Base-by-base conservation (phyloP, 805 yeast genomes). In the Monosporozyma siamensis region DNA sequence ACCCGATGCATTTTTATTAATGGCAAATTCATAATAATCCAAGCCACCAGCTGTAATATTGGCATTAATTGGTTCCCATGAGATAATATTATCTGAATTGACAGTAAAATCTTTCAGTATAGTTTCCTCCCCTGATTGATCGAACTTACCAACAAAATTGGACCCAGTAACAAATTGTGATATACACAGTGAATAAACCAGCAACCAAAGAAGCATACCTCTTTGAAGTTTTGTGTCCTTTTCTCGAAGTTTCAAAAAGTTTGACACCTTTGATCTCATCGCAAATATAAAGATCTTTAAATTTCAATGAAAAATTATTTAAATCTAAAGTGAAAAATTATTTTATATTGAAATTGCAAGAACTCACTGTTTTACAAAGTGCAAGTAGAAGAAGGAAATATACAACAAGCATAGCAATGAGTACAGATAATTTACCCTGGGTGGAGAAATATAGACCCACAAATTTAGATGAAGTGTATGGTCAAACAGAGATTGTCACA, bases 381-480 rank as follows among this genome's bases (percentile, higher is more conserved):
- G n/a, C n/a, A n/a, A n/a, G n/a, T n/a, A n/a, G n/a, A n/a, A n/a
- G n/a, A n/a, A n/a, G n/a, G n/a, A n/a, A n/a, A n/a, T n/a, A n/a
- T n/a, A n/a, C n/a, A n/a, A n/a, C n/a, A n/a, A n/a, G n/a, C n/a
- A n/a, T n/a, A n/a, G n/a, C n/a, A n/a, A n/a, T n/a, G n/a, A n/a
- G 48, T 14, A 48, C 49, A 20, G 78, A 75, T 30, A 77, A 76
- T 49, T 60, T 80, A n/a, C 86, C 85, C 18, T 79, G 89, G 98
- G 94, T 92, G 37, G 99, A 92, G 61, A 92, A 92, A 61, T 92
- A 90, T 63, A 79, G 99, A 49, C 99, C 99, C 0, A 67, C 69
- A 26, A 70, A 80, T 1, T 67, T 92, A 40, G 87, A 84, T 47
- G 96, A 92, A 38, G 90, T 92, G 8, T 79, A 86, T 54, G 98